phyloP scores from a whole-genome alignment of 371 early-diverging fungal genomes.

The Apophysomyces elegans region DNA sequence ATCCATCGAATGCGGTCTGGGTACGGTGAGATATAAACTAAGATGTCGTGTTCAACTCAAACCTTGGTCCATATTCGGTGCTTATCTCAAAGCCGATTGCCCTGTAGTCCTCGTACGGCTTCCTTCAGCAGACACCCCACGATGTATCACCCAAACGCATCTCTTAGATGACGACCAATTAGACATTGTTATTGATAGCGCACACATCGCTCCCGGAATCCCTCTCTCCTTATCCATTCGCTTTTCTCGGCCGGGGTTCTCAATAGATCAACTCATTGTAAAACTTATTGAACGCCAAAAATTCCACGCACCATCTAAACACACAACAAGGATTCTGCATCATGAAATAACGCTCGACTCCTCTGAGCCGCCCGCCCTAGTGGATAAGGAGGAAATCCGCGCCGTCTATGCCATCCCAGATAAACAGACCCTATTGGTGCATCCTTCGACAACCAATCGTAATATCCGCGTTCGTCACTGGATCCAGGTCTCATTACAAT shows the following conservation, averaged over 20 bases:
- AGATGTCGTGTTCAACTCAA: constrained; percentile 36
- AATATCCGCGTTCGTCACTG: constrained; percentile 48
- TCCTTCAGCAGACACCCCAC: constrained; percentile 30
- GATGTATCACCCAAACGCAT: constrained; percentile 42
- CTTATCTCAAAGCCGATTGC: constrained; percentile 18
- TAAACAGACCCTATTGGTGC: constrained; percentile 35
- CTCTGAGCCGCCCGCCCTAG: neutral
- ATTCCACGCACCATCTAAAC: constrained; percentile 39
- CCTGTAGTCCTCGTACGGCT: constrained; percentile 33
- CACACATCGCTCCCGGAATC: constrained; percentile 37
- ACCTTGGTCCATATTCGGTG: constrained; percentile 24
- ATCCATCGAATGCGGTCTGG: constrained; percentile 48
- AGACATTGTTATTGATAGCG: constrained; percentile 32
- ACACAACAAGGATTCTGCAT: constrained; percentile 41
- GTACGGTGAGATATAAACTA: constrained; percentile 43
- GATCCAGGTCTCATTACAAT: constrained; percentile 35
- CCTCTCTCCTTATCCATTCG: constrained; percentile 30
- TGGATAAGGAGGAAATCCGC: constrained; percentile 21
- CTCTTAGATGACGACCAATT: constrained; percentile 26
- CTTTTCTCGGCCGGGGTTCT: constrained; percentile 17
- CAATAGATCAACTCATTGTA: constrained; percentile 32
- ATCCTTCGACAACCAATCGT: constrained; percentile 38
- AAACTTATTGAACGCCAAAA: constrained; percentile 46
- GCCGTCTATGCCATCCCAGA: constrained; percentile 36
- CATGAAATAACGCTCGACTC: constrained; percentile 40